Base-by-base conservation (phyloP, 1,284 basidiomycete species). In the Ceratobasidium sp. region DNA sequence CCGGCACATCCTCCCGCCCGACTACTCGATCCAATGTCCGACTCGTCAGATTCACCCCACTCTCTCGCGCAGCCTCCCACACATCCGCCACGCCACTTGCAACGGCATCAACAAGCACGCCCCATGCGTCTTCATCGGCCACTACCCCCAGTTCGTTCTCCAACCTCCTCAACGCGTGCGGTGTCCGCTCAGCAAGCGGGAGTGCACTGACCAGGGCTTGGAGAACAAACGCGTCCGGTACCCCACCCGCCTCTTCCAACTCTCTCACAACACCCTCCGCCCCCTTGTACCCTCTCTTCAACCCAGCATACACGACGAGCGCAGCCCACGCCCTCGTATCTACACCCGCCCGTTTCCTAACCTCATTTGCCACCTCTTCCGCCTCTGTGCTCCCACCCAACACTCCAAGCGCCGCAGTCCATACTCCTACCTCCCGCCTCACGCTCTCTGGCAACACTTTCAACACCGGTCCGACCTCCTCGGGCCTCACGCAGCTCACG, bases 261-360 rank as follows among this genome's bases (percentile, higher is more conserved):
- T 56, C 67, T 4, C n/a, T 28, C 4, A 59, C 42, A 21, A 60
- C 42, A 6, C 28, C 44, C 46, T 62, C 42, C 1, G 42, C 60
- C 14, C 42, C 21, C 11, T 28, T 62, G 28, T 48, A 48, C 28
- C 28, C 60, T 28, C 33, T 54, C 28, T 21, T 46, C 21, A 56
- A 40, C n/a, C 64, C 64, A 44, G 53, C 28, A 38, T 69, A 30
- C 12, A 28, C 54, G 3, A 70, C 25, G 23, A 70, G 56, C 40
- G 54, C 42, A 18, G 67, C 53, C 67, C 67, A 70, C 28, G 54
- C 67, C 12, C 46, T 42, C 23, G 67, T 44, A 59, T 70, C 56
- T 18, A 49, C 44, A 3, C 44, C 56, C 16, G 16, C 56, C 49
- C 30, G 54, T 28, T 33, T 56, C 30, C 28, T 42, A n/a, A 70